phyloP scores from a whole-genome alignment of 176 grass and related monocot species.

The Cymbopogon citratus region DNA sequence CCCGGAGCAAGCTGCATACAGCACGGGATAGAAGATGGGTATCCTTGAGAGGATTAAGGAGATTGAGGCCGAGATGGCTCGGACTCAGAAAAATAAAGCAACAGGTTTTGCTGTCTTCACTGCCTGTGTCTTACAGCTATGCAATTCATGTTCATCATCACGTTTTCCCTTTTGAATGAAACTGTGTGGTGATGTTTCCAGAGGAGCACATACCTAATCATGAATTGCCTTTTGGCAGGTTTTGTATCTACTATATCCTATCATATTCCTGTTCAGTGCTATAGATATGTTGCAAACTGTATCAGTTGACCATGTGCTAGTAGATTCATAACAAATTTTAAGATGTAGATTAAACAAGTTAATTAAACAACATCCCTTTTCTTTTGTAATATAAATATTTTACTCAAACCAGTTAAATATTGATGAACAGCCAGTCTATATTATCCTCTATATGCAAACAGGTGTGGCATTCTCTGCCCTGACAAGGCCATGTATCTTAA shows the following conservation, averaged over 20 bases:
- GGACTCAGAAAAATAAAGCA: slow-evolving; percentile 99
- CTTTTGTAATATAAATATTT: not conserved
- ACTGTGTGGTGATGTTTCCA: not conserved
- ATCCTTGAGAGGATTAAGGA: slow-evolving; percentile 98
- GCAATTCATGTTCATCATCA: not conserved
- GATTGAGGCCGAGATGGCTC: slow-evolving; percentile 98
- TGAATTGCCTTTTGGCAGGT: slow-evolving; percentile 2
- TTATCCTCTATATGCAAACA: not conserved
- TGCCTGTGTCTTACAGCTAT: not conserved
- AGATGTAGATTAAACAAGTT: not conserved
- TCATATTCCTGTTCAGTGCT: not conserved
- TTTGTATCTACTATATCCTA: not conserved
- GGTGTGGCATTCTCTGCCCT: not conserved
- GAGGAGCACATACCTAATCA: not conserved
- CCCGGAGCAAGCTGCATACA: slow-evolving; percentile 4
- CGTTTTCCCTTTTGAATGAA: not conserved
- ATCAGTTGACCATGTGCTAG: not conserved
- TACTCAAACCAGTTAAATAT: not conserved
- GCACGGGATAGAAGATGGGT: slow-evolving; percentile 62
- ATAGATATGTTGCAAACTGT: not conserved
- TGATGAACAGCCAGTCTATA: not conserved
- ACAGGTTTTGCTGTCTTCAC: slow-evolving; percentile 56
- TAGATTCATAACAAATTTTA: not conserved
- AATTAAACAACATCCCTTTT: not conserved
- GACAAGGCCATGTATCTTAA: not conserved